Evolutionary conservation across 2,329 filamentous ascomycete species (phyloP), one percentile per base, ranked within the genome.

Genomic region (Epichloe bromicola): DNA sequence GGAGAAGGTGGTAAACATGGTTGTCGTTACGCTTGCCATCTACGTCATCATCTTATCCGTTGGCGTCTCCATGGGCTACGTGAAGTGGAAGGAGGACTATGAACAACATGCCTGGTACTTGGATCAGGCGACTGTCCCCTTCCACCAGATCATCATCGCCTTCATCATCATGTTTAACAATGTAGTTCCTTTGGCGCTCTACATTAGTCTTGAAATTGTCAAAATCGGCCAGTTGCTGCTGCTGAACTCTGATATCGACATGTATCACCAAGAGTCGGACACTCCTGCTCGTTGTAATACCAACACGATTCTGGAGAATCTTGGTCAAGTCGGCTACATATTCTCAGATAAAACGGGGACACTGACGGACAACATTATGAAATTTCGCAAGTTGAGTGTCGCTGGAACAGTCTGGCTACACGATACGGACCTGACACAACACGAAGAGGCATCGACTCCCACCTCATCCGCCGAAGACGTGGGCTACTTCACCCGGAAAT

Each of bases 81-180:
- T 83, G 53, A 75, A 85, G 51, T 96, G 89, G 89, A 78, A 80
- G 45, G 66, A 72, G 15, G 70, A 74, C 5, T 81, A 79, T 10
- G 88, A 95, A 63, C 67, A 71, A 23, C 66, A 77, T 14, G 79
- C 87, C 2, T 95, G 86, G 84, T 96, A 95, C 60, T 71, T 96
- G 17, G 65, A 73, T 4, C 68, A 79, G 50, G 84, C 87, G 1
- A 75, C 72, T 4, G 87, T 95, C n/a, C 74, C 78, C 1, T 86
- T 88, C 58, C 80, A 88, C 57, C 82, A 89, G 36, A 88, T 94
- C 53, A 83, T 96, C 56, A 83, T 91, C 30, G 89, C 87, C 0
- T 96, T 89, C 64, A 81, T 95, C 57, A 95, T 97, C 67, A 91
- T 95, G 81, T 95, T 95, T 69, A 97, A 96, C 66, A 97, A 93